Conservation (phyloP, 2,329 filamentous ascomycete species). For the Cercospora sesami region DNA sequence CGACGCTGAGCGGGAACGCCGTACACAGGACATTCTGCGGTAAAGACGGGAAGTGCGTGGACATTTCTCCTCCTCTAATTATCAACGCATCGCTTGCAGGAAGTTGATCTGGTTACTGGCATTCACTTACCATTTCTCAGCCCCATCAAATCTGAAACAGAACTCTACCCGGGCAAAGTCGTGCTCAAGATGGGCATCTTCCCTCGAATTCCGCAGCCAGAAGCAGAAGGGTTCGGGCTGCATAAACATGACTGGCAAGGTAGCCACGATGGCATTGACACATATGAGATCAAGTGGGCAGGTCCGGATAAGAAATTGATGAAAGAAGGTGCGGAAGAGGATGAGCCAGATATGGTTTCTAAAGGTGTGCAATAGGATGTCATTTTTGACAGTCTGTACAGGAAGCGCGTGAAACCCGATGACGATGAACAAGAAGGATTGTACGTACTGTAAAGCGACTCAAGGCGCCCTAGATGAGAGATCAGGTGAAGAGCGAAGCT, state of each 20-base stretch:
- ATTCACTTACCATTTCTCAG: conserved; percentile 33
- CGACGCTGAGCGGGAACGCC: conserved; percentile 50
- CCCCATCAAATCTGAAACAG: conserved; percentile 50
- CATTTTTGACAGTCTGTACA: background rate
- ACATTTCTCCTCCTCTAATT: background rate
- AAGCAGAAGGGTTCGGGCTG: conserved; percentile 48
- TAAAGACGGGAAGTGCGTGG: conserved; percentile 48
- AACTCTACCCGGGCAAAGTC: conserved; percentile 44
- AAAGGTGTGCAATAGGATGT: conserved; percentile 8
- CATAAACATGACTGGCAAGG: conserved; percentile 50
- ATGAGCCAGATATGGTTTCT: conserved; percentile 9
- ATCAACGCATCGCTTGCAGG: background rate
- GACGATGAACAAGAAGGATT: background rate
- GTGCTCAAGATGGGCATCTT: conserved; percentile 56
- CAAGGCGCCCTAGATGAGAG: background rate
- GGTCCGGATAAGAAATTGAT: conserved; percentile 42
- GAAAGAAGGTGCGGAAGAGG: conserved; percentile 15
- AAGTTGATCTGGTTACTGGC: background rate
- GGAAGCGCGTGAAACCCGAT: background rate
- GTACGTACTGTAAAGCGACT: background rate
- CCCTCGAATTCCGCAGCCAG: conserved; percentile 49
- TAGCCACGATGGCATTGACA: conserved; percentile 40
- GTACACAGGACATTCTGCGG: conserved; percentile 50
- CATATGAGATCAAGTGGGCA: conserved; percentile 44
- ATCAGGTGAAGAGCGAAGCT: background rate